Evolutionary conservation across 176 grass and related monocot species (phyloP), one percentile per base, ranked within the genome.

Genomic region (Olyra latifolia): DNA sequence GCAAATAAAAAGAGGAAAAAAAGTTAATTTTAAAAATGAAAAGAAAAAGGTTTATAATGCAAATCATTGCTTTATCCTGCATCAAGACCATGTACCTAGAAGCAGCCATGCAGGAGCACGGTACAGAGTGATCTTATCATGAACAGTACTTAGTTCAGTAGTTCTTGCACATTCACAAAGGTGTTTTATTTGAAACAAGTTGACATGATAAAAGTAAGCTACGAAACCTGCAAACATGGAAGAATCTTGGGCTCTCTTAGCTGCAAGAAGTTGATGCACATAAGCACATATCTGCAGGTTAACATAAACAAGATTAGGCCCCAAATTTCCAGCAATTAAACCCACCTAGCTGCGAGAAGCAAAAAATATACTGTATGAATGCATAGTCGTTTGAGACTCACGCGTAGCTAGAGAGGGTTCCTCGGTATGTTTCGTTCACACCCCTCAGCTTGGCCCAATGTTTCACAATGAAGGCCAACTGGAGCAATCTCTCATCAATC

Each of bases 191-290:
- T 53, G 48, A 63, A 64, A 29, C 35, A 66, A 20, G 2, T 52
- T 22, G 6, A 66, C 40, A 24, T 0, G 32, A 59, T 10, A 70
- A 41, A 62, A 48, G 66, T 32, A 77, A 84, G 48, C 10, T 28
- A 80, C 65, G 45, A 9, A 80, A 90, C 91, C 88, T 93, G 91
- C 24, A 93, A 82, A 62, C 91, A 90, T 47, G 88, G 88, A n/a
- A 90, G 82, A 85, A 93, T 88, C 49, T 83, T 84, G 28, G 91
- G 91, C 59, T 83, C 71, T 8, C 85, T 27, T n/a, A 72, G 82
- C 65, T 93, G 88, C 77, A 90, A 72, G 82, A 93, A 93, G 71
- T 71, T 68, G 41, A 93, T 93, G 79, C 91, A 90, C 91, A 93
- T 88, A 11, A 93, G 41, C 82, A 88, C 91, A 68, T 93, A 93